Evolutionary conservation across 2,329 filamentous ascomycete species (phyloP).

Genomic region (Berkeleyomyces basicola): DNA sequence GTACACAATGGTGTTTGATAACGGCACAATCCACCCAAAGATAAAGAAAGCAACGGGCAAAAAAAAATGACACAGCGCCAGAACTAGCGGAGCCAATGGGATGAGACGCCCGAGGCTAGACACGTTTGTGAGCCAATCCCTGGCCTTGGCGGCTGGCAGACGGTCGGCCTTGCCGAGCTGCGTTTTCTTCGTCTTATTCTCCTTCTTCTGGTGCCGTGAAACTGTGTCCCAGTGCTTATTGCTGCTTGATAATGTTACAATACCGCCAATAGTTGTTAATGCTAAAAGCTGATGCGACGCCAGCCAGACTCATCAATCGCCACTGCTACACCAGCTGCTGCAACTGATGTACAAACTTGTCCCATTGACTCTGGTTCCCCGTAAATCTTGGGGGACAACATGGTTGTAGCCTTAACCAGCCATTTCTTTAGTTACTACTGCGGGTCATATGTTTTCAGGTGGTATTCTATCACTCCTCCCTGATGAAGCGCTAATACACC

Average conservation of each 20-base stretch:
- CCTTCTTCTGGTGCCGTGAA: neutral
- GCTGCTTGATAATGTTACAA: too few relatives aligned
- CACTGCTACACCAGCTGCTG: too few relatives aligned
- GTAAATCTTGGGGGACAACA: too few relatives aligned
- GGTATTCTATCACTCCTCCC: neutral
- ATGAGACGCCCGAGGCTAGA: too few relatives aligned
- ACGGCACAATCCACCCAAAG: neutral
- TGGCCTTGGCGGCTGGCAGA: neutral
- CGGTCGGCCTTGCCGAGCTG: neutral
- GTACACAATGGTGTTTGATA: too few relatives aligned
- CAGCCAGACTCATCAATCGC: neutral
- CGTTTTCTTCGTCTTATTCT: neutral
- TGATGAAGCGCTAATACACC: neutral
- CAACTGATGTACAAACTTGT: too few relatives aligned
- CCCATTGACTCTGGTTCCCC: too few relatives aligned
- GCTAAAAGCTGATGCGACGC: too few relatives aligned
- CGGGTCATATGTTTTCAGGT: too few relatives aligned
- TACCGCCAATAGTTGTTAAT: too few relatives aligned
- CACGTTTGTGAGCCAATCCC: neutral
- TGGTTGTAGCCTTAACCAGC: too few relatives aligned
- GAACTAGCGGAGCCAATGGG: neutral
- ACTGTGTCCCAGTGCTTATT: neutral
- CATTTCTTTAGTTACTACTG: too few relatives aligned
- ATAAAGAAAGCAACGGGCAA: neutral
- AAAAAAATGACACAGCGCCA: neutral